Evolutionary conservation across 257 asterid species (phyloP).

Genomic region (Leptodermis oblonga): DNA sequence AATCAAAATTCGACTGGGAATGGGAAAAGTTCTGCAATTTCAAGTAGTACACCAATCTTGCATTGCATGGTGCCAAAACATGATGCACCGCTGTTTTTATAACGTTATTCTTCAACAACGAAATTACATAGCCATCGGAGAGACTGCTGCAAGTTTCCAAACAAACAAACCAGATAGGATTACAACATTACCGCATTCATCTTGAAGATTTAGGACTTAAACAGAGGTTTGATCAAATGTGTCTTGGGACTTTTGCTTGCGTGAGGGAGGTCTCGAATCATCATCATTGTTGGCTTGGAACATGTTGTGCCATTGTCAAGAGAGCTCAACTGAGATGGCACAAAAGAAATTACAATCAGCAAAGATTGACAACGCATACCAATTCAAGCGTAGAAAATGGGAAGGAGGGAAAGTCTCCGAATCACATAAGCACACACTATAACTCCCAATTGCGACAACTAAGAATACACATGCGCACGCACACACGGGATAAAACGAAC

Average conservation of each 20-base stretch:
- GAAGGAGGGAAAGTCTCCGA: not conserved
- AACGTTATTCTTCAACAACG: not conserved
- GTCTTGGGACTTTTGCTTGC: conserved; percentile 6
- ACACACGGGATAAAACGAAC: no score
- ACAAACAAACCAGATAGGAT: conserved; percentile 5
- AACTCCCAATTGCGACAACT: no score
- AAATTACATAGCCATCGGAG: not conserved
- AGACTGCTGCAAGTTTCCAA: not conserved
- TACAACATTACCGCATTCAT: not conserved
- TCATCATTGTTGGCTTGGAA: not conserved
- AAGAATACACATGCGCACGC: no score
- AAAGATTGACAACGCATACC: not conserved
- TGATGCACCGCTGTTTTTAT: not conserved
- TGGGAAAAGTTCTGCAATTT: not conserved
- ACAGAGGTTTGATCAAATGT: not conserved
- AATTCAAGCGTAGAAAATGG: not conserved
- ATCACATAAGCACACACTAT: not conserved
- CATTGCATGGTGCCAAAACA: not conserved
- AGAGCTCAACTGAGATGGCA: not conserved
- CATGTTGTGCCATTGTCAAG: conserved; percentile 17
- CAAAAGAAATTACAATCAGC: not conserved
- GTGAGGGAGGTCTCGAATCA: conserved; percentile 1
- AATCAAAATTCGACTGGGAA: not conserved
- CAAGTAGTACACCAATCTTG: not conserved
- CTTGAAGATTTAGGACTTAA: not conserved